Evolutionary conservation across 1,284 basidiomycete species (phyloP).

Genomic region (Gomphus bonarii): DNA sequence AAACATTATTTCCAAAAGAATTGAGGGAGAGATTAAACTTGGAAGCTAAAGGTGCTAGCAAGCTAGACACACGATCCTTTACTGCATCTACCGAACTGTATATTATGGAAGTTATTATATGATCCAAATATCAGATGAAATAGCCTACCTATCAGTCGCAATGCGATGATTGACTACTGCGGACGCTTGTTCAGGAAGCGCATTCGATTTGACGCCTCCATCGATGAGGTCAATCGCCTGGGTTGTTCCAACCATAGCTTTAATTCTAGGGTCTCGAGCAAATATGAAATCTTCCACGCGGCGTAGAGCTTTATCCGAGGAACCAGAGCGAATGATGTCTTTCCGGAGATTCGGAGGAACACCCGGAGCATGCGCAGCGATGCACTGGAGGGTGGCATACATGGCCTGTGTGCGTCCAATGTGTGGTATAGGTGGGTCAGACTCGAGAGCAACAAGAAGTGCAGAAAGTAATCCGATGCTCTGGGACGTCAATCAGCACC

Average conservation of each 20-base stretch:
- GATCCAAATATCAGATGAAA: neutral
- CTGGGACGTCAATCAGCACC: constrained; percentile 17
- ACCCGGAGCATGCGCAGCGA: constrained; percentile 36
- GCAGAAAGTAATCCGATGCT: constrained; percentile 55
- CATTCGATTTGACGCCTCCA: constrained; percentile 64
- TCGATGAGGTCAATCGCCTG: constrained; percentile 59
- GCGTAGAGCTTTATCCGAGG: constrained; percentile 30
- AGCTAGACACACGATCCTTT: constrained; percentile 29
- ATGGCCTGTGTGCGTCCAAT: constrained; percentile 33
- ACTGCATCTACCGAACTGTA: constrained; percentile 34
- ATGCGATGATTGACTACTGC: constrained; percentile 55
- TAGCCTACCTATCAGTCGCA: constrained; percentile 33
- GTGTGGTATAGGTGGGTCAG: constrained; percentile 33
- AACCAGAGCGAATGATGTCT: constrained; percentile 27
- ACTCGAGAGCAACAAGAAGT: constrained; percentile 44
- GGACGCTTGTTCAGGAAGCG: constrained; percentile 44
- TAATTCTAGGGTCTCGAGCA: constrained; percentile 25
- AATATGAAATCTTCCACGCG: constrained; percentile 32
- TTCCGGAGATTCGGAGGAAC: constrained; percentile 31
- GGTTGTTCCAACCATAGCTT: constrained; percentile 47
- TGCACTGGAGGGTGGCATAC: constrained; percentile 33
- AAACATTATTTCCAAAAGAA: constrained; percentile 33
- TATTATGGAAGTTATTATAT: neutral
- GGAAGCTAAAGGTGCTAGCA: constrained; percentile 32
- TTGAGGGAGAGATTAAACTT: constrained; percentile 41